Evolutionary conservation across 108 stramenopile species (phyloP), one percentile per base, ranked within the genome.

Genomic region (Skeletonema tropicum): DNA sequence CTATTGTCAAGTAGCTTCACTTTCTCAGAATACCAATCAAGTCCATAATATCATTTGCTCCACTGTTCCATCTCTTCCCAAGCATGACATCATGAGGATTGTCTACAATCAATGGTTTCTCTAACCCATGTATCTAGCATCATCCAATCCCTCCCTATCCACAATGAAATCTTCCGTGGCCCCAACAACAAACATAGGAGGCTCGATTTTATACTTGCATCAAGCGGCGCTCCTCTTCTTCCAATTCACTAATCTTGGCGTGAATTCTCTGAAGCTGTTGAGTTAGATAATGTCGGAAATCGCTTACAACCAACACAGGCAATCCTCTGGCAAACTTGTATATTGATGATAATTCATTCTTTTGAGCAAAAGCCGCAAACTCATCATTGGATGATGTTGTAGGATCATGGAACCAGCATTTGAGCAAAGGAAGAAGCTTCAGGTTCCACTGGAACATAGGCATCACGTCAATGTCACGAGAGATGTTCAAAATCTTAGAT

Each of bases 31-130:
- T 11, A n/a, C 42, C 42, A 45, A 45, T 6, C 9, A 55, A 83
- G 1, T 76, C 42, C 17, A 75, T 45, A 58, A 85, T 78, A 33
- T 76, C 80, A 66, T 82, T 76, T 31, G 84, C 84, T 3, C 80
- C 71, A 59, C 73, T 73, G 13, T 55, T 64, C 84, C 84, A 85
- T 2, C 82, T 85, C 14, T 38, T 62, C 12, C 79, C 81, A 29
- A 87, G 81, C 87, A 87, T 87, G 8, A 87, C 64, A 76, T 87
- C 87, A 75, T 87, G 87, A 32, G 85, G 85, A 15, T 77, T 79
- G 35, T 83, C 75, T 3, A 80, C 79, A 8, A 76, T 49, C 8
- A 66, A 39, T 2, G 79, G 58, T 2, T 41, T 38, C 26, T 75
- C 59, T 17, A 83, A 9, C 84, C 82, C 31, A 87, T 39, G 63